Evolutionary conservation across 2,329 filamentous ascomycete species (phyloP), one percentile per base, ranked within the genome.

Genomic region (Ascochyta clinopodiicola): DNA sequence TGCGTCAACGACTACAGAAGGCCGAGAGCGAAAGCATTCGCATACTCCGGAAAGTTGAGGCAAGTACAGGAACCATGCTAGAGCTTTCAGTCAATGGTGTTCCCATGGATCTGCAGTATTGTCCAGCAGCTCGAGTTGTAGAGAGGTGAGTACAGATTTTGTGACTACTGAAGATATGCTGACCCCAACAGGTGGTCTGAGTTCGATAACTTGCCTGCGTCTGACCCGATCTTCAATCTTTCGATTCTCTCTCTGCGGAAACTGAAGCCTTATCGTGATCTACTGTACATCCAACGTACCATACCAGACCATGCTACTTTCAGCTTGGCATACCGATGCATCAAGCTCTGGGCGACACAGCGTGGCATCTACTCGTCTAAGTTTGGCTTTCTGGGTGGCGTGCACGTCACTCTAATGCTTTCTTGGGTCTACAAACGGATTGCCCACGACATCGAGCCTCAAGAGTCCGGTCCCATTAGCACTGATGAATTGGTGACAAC

Each of bases 51-150:
- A 82, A 82, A 45, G 84, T 88, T 8, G 81, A 83, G 42, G 81
- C 85, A 2, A 80, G 80, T 44, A 82, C 83, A 0, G 86, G 86
- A 8, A 86, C 81, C 0, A 88, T 88, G 84, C 77, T 90, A 5
- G 86, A 89, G 62, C 73, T 90, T 4, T 81, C 83, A 37, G 76
- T 88, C n/a, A 68, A 75, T 4, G 82, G 79, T 9, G 76, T 89
- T 62, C 85, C 80, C 57, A 79, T 88, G 63, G 85, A 89, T 66
- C 73, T 91, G 44, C 87, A 89, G 57, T 90, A 90, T 67, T 89
- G 86, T 60, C 80, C 85, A 6, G 84, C 87, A 1, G 75, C 80
- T 2, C 75, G 76, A 27, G 75, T 89, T 38, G 79, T 84, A 2
- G 80, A 86, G 67, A 79, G 77, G 77, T 80, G 68, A 56, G 55